Evolutionary conservation across 2,329 filamentous ascomycete species (phyloP).

Genomic region (Fusarium zealandicum): DNA sequence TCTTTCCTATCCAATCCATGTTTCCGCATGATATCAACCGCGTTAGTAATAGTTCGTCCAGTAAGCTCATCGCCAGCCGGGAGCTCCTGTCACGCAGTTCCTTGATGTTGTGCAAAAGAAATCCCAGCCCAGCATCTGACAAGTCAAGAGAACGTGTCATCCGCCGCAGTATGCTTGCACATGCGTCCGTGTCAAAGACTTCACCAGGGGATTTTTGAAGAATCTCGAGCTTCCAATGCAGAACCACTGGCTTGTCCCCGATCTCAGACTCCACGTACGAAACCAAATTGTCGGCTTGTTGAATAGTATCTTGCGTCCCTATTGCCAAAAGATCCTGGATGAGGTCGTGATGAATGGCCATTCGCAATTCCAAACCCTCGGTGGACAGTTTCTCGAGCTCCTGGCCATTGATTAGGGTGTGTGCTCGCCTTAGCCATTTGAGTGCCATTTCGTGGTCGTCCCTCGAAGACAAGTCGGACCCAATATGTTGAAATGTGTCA

Average conservation of each 20-base stretch:
- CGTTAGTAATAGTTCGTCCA: conserved; percentile 70
- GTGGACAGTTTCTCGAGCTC: conserved; percentile 63
- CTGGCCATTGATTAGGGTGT: conserved; percentile 63
- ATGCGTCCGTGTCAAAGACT: conserved; percentile 57
- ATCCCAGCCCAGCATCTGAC: conserved; percentile 69
- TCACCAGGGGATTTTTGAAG: conserved; percentile 59
- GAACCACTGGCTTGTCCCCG: conserved; percentile 69
- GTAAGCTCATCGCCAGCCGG: conserved; percentile 54
- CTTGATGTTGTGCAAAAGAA: conserved; percentile 72
- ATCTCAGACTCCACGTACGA: conserved; percentile 67
- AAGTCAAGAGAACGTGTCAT: conserved; percentile 68
- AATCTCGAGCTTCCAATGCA: conserved; percentile 73
- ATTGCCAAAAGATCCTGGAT: conserved; percentile 62
- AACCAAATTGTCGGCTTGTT: conserved; percentile 65
- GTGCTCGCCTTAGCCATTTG: conserved; percentile 78
- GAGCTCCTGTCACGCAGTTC: conserved; percentile 66
- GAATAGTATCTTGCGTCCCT: conserved; percentile 52
- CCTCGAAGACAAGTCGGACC: conserved; percentile 62
- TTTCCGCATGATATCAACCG: conserved; percentile 60
- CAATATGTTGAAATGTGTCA: conserved; percentile 76
- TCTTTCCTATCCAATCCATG: conserved; percentile 70
- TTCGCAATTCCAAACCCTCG: conserved; percentile 68
- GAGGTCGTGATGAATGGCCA: conserved; percentile 70
- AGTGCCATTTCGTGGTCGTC: conserved; percentile 62
- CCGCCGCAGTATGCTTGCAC: conserved; percentile 61